Base-by-base conservation (phyloP, 345 rosid genomes). In the Chamaenerion angustifolium region DNA sequence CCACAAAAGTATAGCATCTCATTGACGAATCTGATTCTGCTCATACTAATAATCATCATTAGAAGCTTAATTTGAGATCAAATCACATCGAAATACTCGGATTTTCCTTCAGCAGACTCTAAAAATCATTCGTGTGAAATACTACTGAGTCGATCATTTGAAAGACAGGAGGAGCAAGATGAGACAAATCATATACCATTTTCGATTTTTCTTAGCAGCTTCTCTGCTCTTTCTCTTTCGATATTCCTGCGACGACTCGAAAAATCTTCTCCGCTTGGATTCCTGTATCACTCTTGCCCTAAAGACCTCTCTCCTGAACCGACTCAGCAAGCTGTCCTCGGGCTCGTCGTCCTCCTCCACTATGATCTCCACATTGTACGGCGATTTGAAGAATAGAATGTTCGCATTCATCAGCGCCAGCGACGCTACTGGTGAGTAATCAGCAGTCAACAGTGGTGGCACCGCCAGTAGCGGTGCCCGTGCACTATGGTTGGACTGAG, bases 271-370 rank as follows among this genome's bases (percentile, higher is more conserved):
- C 44, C 77, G 64, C 40, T 16, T 57, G 42, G 61, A 56, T 16
- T 73, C 77, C 50, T 23, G 66, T 12, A 73, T 12, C 13, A 73
- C 25, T 6, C 69, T 64, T 16, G 74, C 68, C 62, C 10, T 68
- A 3, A 54, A 11, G 9, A 65, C 74, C 50, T 58, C 66, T 40
- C 62, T 51, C 45, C 59, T 54, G 67, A 73, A 68, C 61, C 69
- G 61, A 7, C 40, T 46, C 41, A 72, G 12, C 52, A 68, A 25
- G 40, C 59, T 56, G 47, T 72, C 77, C 67, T 68, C 77, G 3
- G 77, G 45, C 63, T 73, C 74, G 63, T 63, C 49, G 42, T 68
- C 77, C 0, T 68, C 77, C 0, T 35, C 60, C 54, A 64, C 71
- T 1, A 56, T 42, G 6, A 68, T 57, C 69, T 65, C 64, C 48